Evolutionary conservation across 768 basidiomycete genomes (phyloP).

Genomic region (Tephrocybe sp.): DNA sequence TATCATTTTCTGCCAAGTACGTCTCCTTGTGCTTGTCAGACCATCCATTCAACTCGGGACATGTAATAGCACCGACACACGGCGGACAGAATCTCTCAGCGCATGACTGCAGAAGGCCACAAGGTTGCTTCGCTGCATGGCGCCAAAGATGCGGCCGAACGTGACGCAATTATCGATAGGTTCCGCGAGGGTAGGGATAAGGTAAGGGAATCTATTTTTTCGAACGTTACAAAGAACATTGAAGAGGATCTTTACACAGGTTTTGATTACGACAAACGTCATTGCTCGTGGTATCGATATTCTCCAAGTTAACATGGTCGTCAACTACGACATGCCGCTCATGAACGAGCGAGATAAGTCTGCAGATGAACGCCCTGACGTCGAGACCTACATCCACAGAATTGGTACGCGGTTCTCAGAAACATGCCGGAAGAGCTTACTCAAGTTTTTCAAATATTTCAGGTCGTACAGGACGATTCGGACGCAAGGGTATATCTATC

Average conservation of each 20-base stretch:
- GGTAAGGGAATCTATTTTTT: slow-evolving; percentile 35
- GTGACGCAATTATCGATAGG: slow-evolving; percentile 88
- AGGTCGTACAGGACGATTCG: slow-evolving; percentile 98
- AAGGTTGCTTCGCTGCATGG: slow-evolving; percentile 96
- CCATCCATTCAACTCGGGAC: neutral
- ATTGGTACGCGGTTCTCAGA: slow-evolving; percentile 60
- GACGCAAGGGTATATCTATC: slow-evolving; percentile 93
- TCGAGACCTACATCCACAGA: slow-evolving; percentile 97
- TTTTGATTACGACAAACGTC: slow-evolving; percentile 96
- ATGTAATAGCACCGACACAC: slow-evolving; percentile 74
- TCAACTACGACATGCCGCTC: slow-evolving; percentile 94
- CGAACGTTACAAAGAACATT: neutral
- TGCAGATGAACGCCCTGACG: slow-evolving; percentile 68
- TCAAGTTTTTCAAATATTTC: slow-evolving; percentile 1
- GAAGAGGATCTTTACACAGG: slow-evolving; percentile 26
- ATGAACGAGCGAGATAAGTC: slow-evolving; percentile 66
- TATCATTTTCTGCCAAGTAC: slow-evolving; percentile 95
- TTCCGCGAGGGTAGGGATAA: slow-evolving; percentile 97
- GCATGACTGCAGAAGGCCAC: slow-evolving; percentile 93
- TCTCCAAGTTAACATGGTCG: slow-evolving; percentile 99
- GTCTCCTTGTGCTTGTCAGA: slow-evolving; percentile 20
- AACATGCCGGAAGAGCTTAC: neutral
- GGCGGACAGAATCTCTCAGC: slow-evolving; percentile 85
- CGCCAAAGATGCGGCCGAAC: slow-evolving; percentile 84
- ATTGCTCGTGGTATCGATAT: slow-evolving; percentile 98